Evolutionary conservation across 345 rosid genomes (phyloP), one percentile per base, ranked within the genome.

Genomic region (Raphanus sativus): DNA sequence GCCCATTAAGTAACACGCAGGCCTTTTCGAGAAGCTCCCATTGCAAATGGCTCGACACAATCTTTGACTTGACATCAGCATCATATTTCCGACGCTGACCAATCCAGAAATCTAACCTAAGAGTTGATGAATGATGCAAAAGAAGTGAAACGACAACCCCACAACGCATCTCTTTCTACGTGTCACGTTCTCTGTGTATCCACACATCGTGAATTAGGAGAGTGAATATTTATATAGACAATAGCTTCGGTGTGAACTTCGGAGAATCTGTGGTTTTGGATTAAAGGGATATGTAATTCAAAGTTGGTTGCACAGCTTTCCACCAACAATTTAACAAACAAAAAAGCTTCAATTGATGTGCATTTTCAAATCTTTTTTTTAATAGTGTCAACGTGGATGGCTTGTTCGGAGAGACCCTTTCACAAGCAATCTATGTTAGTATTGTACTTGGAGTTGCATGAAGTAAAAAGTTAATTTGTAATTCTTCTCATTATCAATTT

Each of bases 321-420:
- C 60, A 79, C 82, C 82, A 73, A 73, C 59, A 73, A 73, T 79
- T 79, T 79, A 79, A 79, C 82, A 73, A 73, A 79, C 69, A 56
- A 21, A 63, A 63, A 65, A 13, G n/a, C 36, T 45, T 55, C 52
- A 13, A 12, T 12, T 42, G 15, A 42, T 42, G 38, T 62, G 25
- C 21, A 56, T 58, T 40, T 17, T 40, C 5, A 58, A 38, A 58
- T 54, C 12, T 9, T 38, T 34, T 34, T 48, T 28, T 62, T 17
- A 16, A 34, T 63, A 34, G 2, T 63, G 54, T 25, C 36, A 25
- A 77, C 76, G 81, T 71, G 81, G 81, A 71, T 77, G 62, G 67
- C 15, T 64, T 61, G 52, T 77, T 56, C 7, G 21, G 12, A 65
- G 59, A 77, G 16, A 38, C 28, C 24, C 34, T 69, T 55, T 48